Percentiles rank a stretch among this genome's conserved stretches.
phyloP scores from a whole-genome alignment of 441 rosid species.

The Mallotus japonicus region DNA sequence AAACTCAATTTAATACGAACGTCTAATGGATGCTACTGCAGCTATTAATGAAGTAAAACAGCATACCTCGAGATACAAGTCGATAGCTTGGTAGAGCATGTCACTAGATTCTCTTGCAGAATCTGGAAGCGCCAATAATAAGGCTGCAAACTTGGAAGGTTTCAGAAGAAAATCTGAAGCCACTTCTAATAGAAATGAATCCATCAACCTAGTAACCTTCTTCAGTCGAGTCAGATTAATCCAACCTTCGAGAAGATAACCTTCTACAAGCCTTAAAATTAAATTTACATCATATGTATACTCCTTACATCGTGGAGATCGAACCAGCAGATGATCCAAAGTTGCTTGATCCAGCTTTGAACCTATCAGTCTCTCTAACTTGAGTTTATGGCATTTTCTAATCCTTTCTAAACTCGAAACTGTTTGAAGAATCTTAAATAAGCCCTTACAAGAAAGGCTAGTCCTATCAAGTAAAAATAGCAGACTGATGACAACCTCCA shows the following conservation, averaged over 20 bases:
- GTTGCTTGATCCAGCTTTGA: conserved; percentile 49
- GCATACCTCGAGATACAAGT: conserved; percentile 49
- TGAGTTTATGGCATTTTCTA: conserved; percentile 18
- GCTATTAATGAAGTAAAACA: neutral
- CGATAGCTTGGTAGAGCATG: conserved; percentile 46
- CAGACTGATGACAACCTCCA: conserved; percentile 32
- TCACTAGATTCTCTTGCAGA: conserved; percentile 44
- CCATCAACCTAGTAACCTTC: conserved; percentile 44
- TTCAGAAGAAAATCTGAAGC: conserved; percentile 43
- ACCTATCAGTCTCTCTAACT: conserved; percentile 46
- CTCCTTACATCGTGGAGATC: conserved; percentile 26
- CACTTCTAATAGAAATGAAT: conserved; percentile 48
- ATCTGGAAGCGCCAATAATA: conserved; percentile 40
- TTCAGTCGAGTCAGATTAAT: conserved; percentile 17
- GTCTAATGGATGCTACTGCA: neutral
- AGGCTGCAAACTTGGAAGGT: conserved; percentile 37
- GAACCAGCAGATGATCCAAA: conserved; percentile 42
- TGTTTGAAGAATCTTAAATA: conserved; percentile 36
- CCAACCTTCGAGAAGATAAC: conserved; percentile 28
- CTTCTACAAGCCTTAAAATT: conserved; percentile 40
- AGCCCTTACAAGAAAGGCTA: conserved; percentile 41
- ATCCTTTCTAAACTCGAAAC: conserved; percentile 29
- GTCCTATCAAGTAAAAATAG: conserved; percentile 37
- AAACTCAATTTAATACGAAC: neutral
- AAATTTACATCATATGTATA: conserved; percentile 44